Evolutionary conservation across 257 asterid genomes (phyloP), one percentile per base, ranked within the genome.

Genomic region (Primulina eburnea): DNA sequence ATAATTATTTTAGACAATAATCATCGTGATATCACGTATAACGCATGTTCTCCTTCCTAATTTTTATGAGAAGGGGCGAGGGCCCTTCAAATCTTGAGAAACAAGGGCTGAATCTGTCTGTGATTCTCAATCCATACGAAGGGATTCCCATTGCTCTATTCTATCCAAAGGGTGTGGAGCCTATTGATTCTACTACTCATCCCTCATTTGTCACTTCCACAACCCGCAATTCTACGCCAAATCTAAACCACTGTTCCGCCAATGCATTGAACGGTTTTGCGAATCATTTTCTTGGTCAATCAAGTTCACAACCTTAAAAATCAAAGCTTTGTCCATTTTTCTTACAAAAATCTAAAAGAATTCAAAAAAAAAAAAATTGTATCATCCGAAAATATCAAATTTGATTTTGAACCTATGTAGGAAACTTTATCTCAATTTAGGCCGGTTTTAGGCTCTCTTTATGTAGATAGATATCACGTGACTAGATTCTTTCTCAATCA

Each of bases 21-120:
- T 24, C 26, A 24, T 24, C 26, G 26, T 1, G 1, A 24, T 1
- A 24, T 24, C 26, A 24, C 26, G 26, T 24, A 24, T 24, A 24
- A 24, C 26, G 26, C 26, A 24, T 1, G 26, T 24, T 1, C 26
- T 24, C 0, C 26, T 24, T 24, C 1, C 24, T 21, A 1, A 28
- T 28, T 28, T 0, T 50, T 50, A 18, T 12, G 55, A 12, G 14
- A 14, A 47, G 10, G 6, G n/a, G n/a, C 6, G 29, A 53, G 64
- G 73, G 71, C 43, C 71, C 74, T 35, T 20, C 4, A 60, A 47
- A 73, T 69, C 69, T 55, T 32, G 69, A 65, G 61, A 76, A 73
- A 70, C 62, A 63, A 18, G 57, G 60, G 61, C 21, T 71, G 80
- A 72, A 76, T 79, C 78, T 37, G 47, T 3, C 70, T 53, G 57